Percentiles rank a stretch among this genome's conserved stretches.
These are phyloP conservation scores for Hypoxylon fuscum DNA, from an alignment of 495 filamentous ascomycete genomes.

Conservation along the genomic window DNA sequence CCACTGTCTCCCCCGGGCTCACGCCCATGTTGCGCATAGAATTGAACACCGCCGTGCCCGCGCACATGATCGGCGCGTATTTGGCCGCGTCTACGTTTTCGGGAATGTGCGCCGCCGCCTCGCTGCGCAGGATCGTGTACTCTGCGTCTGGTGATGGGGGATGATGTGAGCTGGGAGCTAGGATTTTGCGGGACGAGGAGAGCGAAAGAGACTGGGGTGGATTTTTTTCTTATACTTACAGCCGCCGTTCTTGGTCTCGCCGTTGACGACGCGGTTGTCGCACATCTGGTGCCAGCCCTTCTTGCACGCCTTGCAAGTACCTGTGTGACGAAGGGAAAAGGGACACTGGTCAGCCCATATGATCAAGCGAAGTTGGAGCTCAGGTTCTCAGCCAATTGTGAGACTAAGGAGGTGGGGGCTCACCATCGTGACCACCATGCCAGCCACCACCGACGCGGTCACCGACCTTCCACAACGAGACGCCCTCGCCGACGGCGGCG, in stretches of 20 bases:
- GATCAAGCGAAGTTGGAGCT: not conserved
- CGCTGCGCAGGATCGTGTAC: slow-evolving; percentile 64
- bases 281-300: slow-evolving; percentile 39
- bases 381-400: not conserved
- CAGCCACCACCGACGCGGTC: slow-evolving; percentile 58
- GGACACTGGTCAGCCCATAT: not conserved
- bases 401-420: not conserved
- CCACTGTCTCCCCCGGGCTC: slow-evolving; percentile 63
- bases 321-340: not conserved
- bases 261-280: no score
- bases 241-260: no score
- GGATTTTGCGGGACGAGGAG: not conserved
- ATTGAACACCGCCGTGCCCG: slow-evolving; percentile 74
- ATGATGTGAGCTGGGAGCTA: not conserved
- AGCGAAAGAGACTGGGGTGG: not conserved
- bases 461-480: slow-evolving; percentile 50
- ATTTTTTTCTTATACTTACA: not conserved
- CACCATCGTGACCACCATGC: slow-evolving; percentile 55
- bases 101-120: slow-evolving; percentile 68
- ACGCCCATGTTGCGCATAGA: slow-evolving; percentile 66
- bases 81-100: slow-evolving; percentile 62
- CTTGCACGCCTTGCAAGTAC: slow-evolving; percentile 51
- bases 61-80: slow-evolving; percentile 72
- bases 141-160: slow-evolving; percentile 56
- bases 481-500: slow-evolving; percentile 55